phyloP scores from a whole-genome alignment of 306 rosid genomes.

The Arachis stenosperma region DNA sequence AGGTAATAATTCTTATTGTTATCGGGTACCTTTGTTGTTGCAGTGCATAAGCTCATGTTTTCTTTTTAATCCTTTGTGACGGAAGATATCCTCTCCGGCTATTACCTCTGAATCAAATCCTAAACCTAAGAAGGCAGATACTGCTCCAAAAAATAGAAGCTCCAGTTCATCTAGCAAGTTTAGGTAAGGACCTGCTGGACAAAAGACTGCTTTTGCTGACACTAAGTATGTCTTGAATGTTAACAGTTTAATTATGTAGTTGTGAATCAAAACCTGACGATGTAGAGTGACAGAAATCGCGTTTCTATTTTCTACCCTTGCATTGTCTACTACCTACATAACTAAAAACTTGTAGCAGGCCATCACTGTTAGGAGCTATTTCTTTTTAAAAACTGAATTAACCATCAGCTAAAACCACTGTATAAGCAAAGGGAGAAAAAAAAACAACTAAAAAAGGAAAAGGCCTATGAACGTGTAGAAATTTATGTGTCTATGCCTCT shows the following conservation, averaged over 20 bases:
- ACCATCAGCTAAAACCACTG: slow-evolving; percentile 27
- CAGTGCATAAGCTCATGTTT: slow-evolving; percentile 28
- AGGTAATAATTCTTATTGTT: slow-evolving; percentile 54
- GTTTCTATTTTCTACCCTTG: slow-evolving; percentile 9
- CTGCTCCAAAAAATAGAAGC: slow-evolving; percentile 59
- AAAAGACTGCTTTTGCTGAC: slow-evolving; percentile 26
- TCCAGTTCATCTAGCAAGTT: slow-evolving; percentile 78
- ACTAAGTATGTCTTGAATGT: slow-evolving; percentile 36
- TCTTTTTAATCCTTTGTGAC: slow-evolving; percentile 35
- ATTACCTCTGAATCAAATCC: slow-evolving; percentile 60
- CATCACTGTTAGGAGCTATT: background rate
- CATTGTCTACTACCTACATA: background rate
- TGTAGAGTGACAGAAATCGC: background rate
- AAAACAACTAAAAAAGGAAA: background rate
- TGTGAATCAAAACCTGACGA: slow-evolving; percentile 21
- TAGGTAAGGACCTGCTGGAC: slow-evolving; percentile 54
- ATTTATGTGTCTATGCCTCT: slow-evolving; percentile 2
- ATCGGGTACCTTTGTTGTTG: slow-evolving; percentile 2
- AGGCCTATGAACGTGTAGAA: slow-evolving; percentile 3
- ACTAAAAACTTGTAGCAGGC: slow-evolving; percentile 19
- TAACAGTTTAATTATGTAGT: slow-evolving; percentile 14
- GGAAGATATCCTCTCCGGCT: slow-evolving; percentile 55
- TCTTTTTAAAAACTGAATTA: slow-evolving; percentile 18
- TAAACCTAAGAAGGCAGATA: slow-evolving; percentile 75
- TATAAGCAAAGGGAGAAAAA: background rate